Evolutionary conservation across 2,329 filamentous ascomycete genomes (phyloP), one percentile per base, ranked within the genome.

Genomic region (Plenodomus biglobosus): DNA sequence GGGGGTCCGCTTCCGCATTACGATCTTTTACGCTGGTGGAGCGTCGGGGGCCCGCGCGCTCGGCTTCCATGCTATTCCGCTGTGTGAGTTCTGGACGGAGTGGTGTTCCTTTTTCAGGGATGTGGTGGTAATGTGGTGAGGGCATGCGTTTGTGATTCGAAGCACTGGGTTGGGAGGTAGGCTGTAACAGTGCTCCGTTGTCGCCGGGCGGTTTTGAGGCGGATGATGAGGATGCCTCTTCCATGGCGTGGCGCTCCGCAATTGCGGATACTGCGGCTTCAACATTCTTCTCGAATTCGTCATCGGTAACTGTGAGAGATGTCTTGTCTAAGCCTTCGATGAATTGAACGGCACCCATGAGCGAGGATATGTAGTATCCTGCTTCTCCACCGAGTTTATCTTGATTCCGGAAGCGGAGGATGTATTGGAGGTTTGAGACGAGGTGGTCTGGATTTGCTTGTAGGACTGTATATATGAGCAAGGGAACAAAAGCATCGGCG

Each of bases 351-450:
- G 91, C 94, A 44, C 94, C 94, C 86, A 92, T 89, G 81, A 99
- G 76, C 7, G 94, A 97, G 24, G 92, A 97, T 46, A 99, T 83
- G 72, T 99, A 99, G 73, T 99, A 99, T 11, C 94, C 94, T 13
- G 94, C 92, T 76, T 99, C 94, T n/a, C 94, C 94, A 19, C 88
- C 89, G 1, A 99, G 84, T 71, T 97, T 97, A 44, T 99, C 94
- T 72, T 96, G 94, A 65, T 97, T 96, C 42, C 94, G 85, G 76
- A 99, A 99, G 38, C 95, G 86, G 42, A 97, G 78, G 55, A 99
- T 97, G 71, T 99, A 99, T 72, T 99, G 94, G 2, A 99, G 90
- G 70, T 99, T 99, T 50, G 92, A 96, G 20, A 97, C 92, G 27
- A 99, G 78, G 71, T 97, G 90, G 52, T 96, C 92, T 0, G 94